Evolutionary conservation across 345 rosid genomes (phyloP).

Genomic region (Gossypium thurberi): DNA sequence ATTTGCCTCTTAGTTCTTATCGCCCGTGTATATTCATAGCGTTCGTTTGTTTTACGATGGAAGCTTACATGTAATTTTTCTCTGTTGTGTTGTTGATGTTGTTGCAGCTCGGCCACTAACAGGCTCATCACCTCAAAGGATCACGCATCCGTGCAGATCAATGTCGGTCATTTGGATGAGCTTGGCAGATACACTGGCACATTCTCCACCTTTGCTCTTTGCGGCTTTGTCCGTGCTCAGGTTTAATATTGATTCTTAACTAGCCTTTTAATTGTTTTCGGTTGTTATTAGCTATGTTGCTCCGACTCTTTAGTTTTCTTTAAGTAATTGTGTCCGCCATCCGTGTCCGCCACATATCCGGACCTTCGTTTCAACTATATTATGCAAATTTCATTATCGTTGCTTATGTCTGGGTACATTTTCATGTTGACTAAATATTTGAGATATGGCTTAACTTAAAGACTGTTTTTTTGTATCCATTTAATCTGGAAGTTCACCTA

Average conservation of each 20-base stretch:
- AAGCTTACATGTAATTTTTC: not conserved
- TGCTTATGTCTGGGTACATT: not conserved
- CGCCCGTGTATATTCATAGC: not conserved
- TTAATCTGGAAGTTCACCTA: too few relatives aligned
- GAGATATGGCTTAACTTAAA: too few relatives aligned
- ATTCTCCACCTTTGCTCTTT: not conserved
- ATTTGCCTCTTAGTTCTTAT: not conserved
- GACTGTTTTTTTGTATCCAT: too few relatives aligned
- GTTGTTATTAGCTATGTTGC: too few relatives aligned
- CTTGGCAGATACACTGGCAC: not conserved
- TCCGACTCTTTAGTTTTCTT: too few relatives aligned
- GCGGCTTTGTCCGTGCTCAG: not conserved
- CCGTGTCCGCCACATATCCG: too few relatives aligned
- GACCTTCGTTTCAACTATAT: too few relatives aligned
- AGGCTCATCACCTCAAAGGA: conserved; percentile 51
- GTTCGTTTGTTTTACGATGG: not conserved
- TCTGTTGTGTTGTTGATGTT: not conserved
- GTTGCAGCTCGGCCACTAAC: conserved; percentile 60
- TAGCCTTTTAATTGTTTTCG: not conserved
- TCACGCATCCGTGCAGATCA: not conserved
- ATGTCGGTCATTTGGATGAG: conserved; percentile 20
- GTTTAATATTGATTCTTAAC: not conserved
- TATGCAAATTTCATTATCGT: too few relatives aligned
- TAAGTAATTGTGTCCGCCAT: not conserved
- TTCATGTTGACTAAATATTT: too few relatives aligned